These are phyloP conservation scores for Penicillium sp. DNA, from an alignment of 2,329 filamentous ascomycete species.

Conservation along the genomic window DNA sequence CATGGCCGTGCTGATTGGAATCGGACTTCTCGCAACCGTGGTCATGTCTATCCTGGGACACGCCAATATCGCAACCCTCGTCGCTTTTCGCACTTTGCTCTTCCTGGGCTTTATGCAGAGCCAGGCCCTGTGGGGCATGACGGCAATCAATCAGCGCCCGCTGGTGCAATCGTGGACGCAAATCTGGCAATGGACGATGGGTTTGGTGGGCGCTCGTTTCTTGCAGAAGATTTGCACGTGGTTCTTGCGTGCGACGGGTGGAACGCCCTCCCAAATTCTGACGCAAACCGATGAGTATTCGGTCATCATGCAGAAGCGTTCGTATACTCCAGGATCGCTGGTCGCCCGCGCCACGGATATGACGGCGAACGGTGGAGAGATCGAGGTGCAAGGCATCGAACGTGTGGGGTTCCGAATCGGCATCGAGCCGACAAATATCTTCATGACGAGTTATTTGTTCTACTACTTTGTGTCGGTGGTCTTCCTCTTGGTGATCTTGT, in stretches of 20 bases:
- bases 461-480: conserved; percentile 84
- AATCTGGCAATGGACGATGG: conserved; percentile 98
- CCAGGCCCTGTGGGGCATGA: conserved; percentile 87
- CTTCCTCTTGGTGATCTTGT: conserved; percentile 73
- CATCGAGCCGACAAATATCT: conserved; percentile 89
- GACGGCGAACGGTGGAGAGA: conserved; percentile 37
- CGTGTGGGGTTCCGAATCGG: conserved; percentile 81
- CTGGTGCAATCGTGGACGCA: conserved; percentile 93
- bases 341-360: conserved; percentile 41
- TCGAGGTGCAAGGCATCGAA: conserved; percentile 77
- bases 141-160: conserved; percentile 76
- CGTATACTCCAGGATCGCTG: background rate
- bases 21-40: conserved; percentile 80
- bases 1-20: conserved; percentile 81
- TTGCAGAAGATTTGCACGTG: conserved; percentile 87
- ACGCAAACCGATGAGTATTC: conserved; percentile 70
- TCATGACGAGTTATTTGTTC: conserved; percentile 87
- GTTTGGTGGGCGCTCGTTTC: conserved; percentile 81
- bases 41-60: conserved; percentile 88
- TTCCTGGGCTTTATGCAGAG: conserved; percentile 93
- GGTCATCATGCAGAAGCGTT: conserved; percentile 73
- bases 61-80: conserved; percentile 89
- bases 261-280: conserved; percentile 76
- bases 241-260: conserved; percentile 93
- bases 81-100: conserved; percentile 87